Evolutionary conservation across 495 filamentous ascomycete genomes (phyloP), one percentile per base, ranked within the genome.

Genomic region (Entonaema liquescens): DNA sequence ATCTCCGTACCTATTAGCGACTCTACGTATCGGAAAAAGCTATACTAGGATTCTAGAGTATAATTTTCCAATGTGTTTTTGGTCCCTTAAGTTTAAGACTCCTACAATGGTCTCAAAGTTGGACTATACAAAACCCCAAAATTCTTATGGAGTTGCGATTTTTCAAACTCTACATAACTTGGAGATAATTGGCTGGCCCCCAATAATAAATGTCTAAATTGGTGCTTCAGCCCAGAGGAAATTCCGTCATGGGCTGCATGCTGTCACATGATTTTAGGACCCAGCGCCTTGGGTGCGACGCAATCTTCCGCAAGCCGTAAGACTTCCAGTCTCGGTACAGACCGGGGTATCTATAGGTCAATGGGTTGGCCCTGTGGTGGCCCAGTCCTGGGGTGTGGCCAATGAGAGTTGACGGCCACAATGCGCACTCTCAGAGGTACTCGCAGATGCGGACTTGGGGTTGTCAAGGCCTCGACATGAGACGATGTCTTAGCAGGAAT

Each of bases 401-500:
- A 73, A 73, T 73, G 57, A 73, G 58, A 58, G 62, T 42, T 26
- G 47, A 60, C 26, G 31, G 55, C 65, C 55, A 53, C 40, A 58
- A 68, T 73, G 61, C 61, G 52, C 65, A 65, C 58, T 63, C 61
- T 62, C 57, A 73, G 58, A 68, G 70, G 70, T 77, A 76, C 73
- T 77, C 75, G 73, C 73, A 77, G 73, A 74, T 74, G 74, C 73
- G 73, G 60, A 72, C 73, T 74, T 76, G 73, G 74, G 72, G 73
- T 72, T 54, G 67, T 76, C 75, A 59, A 72, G 69, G 59, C 69
- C 67, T 77, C 75, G 73, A 74, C 73, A 74, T 76, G 68, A 73
- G 71, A 72, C 71, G 73, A 68, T 77, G 75, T 77, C 75, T 77
- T 74, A 73, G 70, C 70, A 74, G 73, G 62, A 73, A 76, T 77